These are phyloP conservation scores for Tothia fuscella DNA, from an alignment of 2,329 filamentous ascomycete species.

Conservation along the genomic window DNA sequence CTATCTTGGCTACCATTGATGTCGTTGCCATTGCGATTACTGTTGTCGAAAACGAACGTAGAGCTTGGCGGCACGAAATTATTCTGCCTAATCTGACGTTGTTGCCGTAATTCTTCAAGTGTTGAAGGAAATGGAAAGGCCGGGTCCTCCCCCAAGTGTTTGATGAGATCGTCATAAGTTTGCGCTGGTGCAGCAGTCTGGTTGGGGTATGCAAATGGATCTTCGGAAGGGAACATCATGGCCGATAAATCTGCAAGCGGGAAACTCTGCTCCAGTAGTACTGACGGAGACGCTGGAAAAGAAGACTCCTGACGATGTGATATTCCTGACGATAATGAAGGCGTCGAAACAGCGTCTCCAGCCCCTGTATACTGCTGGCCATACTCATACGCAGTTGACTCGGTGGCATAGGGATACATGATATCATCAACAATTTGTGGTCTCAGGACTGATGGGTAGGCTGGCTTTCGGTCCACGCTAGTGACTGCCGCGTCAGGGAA, in stretches of 20 bases:
- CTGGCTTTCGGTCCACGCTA: background rate
- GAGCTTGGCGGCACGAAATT: conserved; percentile 10
- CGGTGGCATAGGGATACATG: background rate
- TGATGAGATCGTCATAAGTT: conserved; percentile 46
- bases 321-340: conserved; percentile 1
- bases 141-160: conserved; percentile 22
- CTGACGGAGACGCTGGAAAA: conserved; percentile 19
- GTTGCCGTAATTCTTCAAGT: conserved; percentile 2
- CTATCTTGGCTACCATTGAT: conserved; percentile 26
- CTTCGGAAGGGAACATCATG: conserved; percentile 69
- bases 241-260: conserved; percentile 57
- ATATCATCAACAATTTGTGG: background rate
- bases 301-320: conserved; percentile 6
- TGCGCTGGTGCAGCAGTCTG: conserved; percentile 27
- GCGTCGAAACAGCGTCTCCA: background rate
- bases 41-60: conserved; percentile 10
- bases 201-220: conserved; percentile 70
- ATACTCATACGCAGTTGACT: conserved; percentile 1
- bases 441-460: background rate
- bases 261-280: conserved; percentile 6
- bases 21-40: background rate
- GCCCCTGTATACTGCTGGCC: background rate
- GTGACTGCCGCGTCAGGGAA: background rate
- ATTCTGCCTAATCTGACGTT: background rate
- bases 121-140: conserved; percentile 5